Conservation (phyloP, 2,329 filamentous ascomycete genomes). For the Hypoxylon sp. region DNA sequence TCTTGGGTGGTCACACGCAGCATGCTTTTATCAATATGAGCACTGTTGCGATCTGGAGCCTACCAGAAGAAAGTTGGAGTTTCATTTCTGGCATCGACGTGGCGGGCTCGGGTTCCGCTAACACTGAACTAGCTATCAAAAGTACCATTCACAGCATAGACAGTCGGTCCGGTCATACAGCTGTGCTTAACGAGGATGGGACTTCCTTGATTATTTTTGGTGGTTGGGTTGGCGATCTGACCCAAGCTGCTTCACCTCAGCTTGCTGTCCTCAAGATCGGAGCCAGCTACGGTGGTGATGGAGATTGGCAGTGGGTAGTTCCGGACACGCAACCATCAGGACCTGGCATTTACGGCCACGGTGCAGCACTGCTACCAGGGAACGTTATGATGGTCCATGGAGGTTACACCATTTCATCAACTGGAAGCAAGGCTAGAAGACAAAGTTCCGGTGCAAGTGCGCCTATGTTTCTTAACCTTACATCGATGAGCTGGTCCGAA, state of each 20-base stretch:
- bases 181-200: conserved; percentile 85
- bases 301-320: conserved; percentile 79
- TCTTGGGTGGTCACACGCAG: conserved; percentile 88
- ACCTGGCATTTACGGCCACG: conserved; percentile 73
- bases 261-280: conserved; percentile 83
- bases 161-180: conserved; percentile 89
- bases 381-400: conserved; percentile 79
- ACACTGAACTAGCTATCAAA: conserved; percentile 71
- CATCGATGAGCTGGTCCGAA: conserved; percentile 67
- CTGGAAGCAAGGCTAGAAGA: conserved; percentile 55
- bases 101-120: conserved; percentile 60
- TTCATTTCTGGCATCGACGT: conserved; percentile 74
- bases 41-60: conserved; percentile 85
- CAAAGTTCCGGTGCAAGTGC: conserved; percentile 47
- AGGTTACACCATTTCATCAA: conserved; percentile 67
- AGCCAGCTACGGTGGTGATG: conserved; percentile 78
- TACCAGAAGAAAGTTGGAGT: conserved; percentile 89
- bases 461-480: conserved; percentile 70
- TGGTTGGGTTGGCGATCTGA: conserved; percentile 91
- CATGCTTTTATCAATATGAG: conserved; percentile 95
- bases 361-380: conserved; percentile 73
- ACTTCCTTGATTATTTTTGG: conserved; percentile 83
- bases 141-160: conserved; percentile 69
- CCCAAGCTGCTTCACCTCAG: conserved; percentile 83
- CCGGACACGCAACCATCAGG: conserved; percentile 67